Conservation (phyloP, 2,329 filamentous ascomycete genomes). For the Dactylellina haptotyla region DNA sequence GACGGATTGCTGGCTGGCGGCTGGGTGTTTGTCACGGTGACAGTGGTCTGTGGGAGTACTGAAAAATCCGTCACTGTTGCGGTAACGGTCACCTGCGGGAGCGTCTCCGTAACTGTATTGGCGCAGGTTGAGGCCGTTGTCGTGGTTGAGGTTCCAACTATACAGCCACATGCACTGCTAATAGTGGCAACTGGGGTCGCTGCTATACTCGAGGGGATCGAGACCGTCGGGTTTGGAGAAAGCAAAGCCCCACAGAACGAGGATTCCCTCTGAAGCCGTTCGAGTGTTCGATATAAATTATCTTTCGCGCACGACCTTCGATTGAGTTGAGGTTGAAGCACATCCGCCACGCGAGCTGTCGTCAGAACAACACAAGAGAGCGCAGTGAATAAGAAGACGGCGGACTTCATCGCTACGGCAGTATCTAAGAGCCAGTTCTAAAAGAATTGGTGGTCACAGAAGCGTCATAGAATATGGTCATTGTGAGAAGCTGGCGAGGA, state of each 20-base stretch:
- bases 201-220: constrained; percentile 25
- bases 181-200: constrained; percentile 36
- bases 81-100: constrained; percentile 10
- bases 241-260: constrained; percentile 31
- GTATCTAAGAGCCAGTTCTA: too few relatives aligned
- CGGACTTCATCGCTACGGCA: too few relatives aligned
- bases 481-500: too few relatives aligned
- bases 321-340: too few relatives aligned
- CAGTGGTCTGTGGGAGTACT: not conserved
- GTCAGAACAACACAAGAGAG: too few relatives aligned
- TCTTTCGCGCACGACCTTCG: constrained; percentile 23
- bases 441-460: too few relatives aligned
- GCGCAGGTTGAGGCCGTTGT: constrained; percentile 3
- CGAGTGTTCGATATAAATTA: constrained; percentile 35
- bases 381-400: too few relatives aligned
- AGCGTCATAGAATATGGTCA: too few relatives aligned
- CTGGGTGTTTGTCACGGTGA: constrained; percentile 20
- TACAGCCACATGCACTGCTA: constrained; percentile 37
- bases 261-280: constrained; percentile 38
- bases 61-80: constrained; percentile 8
- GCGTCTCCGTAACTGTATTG: constrained; percentile 14
- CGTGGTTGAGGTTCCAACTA: constrained; percentile 10
- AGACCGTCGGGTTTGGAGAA: constrained; percentile 28
- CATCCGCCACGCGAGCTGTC: too few relatives aligned
- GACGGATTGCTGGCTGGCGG: constrained; percentile 7